Base-by-base conservation (phyloP, 371 early-diverging fungal genomes). In the Batkoa obscura region DNA sequence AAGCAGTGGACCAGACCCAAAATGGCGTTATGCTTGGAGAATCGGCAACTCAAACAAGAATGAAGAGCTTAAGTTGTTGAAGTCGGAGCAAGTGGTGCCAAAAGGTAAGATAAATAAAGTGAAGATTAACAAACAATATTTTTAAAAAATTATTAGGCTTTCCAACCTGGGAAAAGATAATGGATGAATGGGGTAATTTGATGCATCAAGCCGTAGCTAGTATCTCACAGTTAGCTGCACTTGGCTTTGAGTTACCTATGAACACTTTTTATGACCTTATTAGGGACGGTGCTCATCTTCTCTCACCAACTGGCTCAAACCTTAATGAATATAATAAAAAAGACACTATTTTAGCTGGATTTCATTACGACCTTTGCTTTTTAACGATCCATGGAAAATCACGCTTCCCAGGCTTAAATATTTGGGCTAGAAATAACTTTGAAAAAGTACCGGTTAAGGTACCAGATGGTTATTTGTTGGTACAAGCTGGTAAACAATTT, bases 301-400 rank as follows among this genome's bases (percentile, higher is more conserved):
- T 83, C 39, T 79, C 84, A 2, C 84, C 84, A 3, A 81, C 84
- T 38, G 84, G 72, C 36, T 66, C 68, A 48, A 78, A 83, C 62
- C 63, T 83, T 46, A 64, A 58, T 32, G 70, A 72, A 58, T 80
- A 76, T 62, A 74, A 73, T 37, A 54, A 69, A 47, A 64, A 72
- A n/a, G 76, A 69, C 47, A 74, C 76, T 2, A 72, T 81, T 8
- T 69, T 80, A 42, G 83, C 83, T 12, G 81, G 69, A 23, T 73
- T 73, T 62, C 73, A 78, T 59, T 73, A 71, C 50, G 83, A 83
- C 55, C 63, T 83, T 47, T 78, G 80, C 69, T 73, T 83, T 56
- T 64, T 83, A 61, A 67, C 82, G 12, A 79, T 83, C 57, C 83
- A 83, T 62, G 83, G 83, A 49, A 79, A 80, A 67, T 76, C 77